Evolutionary conservation across 164 flowering plant species (phyloP).

Genomic region (Chimonanthus salicifolius): DNA sequence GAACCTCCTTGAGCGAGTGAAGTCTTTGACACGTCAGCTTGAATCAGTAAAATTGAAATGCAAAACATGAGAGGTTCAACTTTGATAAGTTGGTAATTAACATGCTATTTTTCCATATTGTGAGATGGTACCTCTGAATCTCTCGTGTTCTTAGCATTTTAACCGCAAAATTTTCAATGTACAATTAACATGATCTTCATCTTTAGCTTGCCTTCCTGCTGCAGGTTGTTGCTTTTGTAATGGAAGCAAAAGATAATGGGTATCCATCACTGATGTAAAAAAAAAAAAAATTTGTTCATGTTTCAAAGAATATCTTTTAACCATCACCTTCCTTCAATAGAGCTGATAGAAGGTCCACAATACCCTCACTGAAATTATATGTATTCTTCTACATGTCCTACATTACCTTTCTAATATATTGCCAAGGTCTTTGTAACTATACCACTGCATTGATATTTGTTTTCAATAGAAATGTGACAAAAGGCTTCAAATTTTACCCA

Average conservation of each 20-base stretch:
- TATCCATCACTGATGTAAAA: neutral
- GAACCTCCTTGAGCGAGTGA: conserved; percentile 44
- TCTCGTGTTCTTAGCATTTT: neutral
- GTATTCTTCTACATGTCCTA: too few relatives aligned
- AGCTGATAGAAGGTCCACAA: too few relatives aligned
- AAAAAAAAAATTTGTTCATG: too few relatives aligned
- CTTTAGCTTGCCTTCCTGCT: neutral
- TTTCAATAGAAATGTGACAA: too few relatives aligned
- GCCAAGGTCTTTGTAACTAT: too few relatives aligned
- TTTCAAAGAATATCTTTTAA: too few relatives aligned
- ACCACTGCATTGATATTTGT: too few relatives aligned
- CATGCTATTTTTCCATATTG: neutral
- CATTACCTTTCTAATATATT: too few relatives aligned
- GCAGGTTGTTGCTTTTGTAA: neutral
- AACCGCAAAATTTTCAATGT: neutral
- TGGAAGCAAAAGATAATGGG: neutral
- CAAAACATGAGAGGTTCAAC: conserved; percentile 8
- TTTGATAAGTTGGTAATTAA: neutral
- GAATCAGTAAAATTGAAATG: conserved; percentile 55
- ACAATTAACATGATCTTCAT: neutral
- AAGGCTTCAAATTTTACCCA: too few relatives aligned
- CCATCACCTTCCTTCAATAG: too few relatives aligned
- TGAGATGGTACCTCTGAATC: neutral
- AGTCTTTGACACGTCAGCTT: conserved; percentile 51
- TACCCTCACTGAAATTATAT: too few relatives aligned